Percentiles rank a stretch among this genome's conserved stretches.
Evolutionary conservation across 768 basidiomycete species (phyloP).

Genomic region (Botryobasidium botryosum): DNA sequence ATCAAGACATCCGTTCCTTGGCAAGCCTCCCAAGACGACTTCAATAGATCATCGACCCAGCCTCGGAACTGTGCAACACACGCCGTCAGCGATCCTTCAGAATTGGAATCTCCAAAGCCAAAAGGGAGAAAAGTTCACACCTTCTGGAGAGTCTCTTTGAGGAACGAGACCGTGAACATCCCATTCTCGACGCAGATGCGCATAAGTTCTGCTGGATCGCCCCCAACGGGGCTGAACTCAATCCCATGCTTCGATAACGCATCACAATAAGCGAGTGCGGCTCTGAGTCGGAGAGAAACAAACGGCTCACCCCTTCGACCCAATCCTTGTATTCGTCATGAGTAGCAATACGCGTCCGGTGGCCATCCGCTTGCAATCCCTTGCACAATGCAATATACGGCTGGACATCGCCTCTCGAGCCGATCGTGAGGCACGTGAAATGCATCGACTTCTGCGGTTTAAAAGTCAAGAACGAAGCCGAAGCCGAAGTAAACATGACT

Average conservation of each 20-base stretch:
- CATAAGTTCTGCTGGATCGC: constrained; percentile 96
- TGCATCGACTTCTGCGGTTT: constrained; percentile 71
- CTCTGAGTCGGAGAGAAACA: neutral
- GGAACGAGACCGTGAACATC: constrained; percentile 87
- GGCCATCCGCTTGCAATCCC: constrained; percentile 79
- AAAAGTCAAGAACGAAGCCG: constrained; percentile 92
- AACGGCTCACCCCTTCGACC: constrained; percentile 69
- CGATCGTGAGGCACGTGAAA: constrained; percentile 92
- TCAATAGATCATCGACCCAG: constrained; percentile 92
- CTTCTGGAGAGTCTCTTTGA: constrained; percentile 80
- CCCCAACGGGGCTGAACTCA: constrained; percentile 85
- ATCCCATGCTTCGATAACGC: constrained; percentile 80
- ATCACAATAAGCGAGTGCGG: constrained; percentile 1
- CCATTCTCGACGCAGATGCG: constrained; percentile 96
- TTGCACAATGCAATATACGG: constrained; percentile 94
- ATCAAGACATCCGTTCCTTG: constrained; percentile 85
- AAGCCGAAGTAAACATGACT: constrained; percentile 95
- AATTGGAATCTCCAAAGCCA: neutral
- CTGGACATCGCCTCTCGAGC: constrained; percentile 92
- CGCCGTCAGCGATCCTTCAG: constrained; percentile 6
- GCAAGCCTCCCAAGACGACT: constrained; percentile 92
- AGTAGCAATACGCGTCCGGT: constrained; percentile 78
- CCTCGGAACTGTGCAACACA: constrained; percentile 60
- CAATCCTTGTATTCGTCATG: constrained; percentile 91
- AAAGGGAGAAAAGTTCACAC: constrained; percentile 27